Percentiles rank a stretch among this genome's conserved stretches.
phyloP scores from a whole-genome alignment of 768 basidiomycete species.

The Rubroboletus satanas region DNA sequence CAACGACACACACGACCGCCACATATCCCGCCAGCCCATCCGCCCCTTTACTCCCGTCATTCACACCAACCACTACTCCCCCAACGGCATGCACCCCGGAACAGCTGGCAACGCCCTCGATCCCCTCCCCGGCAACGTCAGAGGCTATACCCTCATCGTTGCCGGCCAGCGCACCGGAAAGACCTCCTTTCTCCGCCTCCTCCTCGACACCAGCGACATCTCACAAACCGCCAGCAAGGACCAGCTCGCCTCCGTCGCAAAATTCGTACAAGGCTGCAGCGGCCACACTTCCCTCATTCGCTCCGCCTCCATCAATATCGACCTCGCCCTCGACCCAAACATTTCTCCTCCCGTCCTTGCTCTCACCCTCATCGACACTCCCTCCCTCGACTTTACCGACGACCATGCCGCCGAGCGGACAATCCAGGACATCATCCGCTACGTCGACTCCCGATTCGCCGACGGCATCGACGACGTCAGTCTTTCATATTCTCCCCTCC shows the following conservation, averaged over 20 bases:
- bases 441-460: conserved; percentile 68
- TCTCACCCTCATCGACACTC: conserved; percentile 78
- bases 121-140: conserved; percentile 25
- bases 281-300: conserved; percentile 72
- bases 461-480: conserved; percentile 78
- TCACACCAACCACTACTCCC: conserved; percentile 24
- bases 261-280: conserved; percentile 73
- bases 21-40: conserved; percentile 19
- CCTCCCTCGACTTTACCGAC: conserved; percentile 72
- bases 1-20: conserved; percentile 41
- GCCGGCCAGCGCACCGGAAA: conserved; percentile 82
- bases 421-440: conserved; percentile 62
- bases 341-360: conserved; percentile 47
- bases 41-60: conserved; percentile 26
- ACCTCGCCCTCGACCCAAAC: conserved; percentile 49
- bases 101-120: conserved; percentile 25
- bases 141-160: conserved; percentile 68
- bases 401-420: conserved; percentile 59
- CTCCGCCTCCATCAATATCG: conserved; percentile 67
- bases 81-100: conserved; percentile 29
- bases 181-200: conserved; percentile 80
- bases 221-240: conserved; percentile 60
- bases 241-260: conserved; percentile 76
- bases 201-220: conserved; percentile 76
- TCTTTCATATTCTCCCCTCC: conserved; percentile 26